phyloP scores from a whole-genome alignment of 2,329 filamentous ascomycete genomes.

The Neospermospora avenae region DNA sequence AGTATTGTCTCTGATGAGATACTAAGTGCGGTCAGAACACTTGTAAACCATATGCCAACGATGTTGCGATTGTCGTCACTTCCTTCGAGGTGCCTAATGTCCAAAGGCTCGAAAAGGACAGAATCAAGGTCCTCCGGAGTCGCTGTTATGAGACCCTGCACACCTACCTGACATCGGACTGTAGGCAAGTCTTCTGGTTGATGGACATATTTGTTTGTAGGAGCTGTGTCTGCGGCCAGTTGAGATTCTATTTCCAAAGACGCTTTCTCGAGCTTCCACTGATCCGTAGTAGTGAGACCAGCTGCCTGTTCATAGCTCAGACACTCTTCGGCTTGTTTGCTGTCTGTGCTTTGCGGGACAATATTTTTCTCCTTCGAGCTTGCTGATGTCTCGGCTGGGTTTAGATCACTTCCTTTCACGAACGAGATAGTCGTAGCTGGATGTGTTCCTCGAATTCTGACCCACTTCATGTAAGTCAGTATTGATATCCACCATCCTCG shows the following conservation, averaged over 20 bases:
- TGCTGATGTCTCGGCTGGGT: background rate
- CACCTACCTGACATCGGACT: constrained; percentile 49
- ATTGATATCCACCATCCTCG: too few relatives aligned
- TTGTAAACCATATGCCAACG: constrained; percentile 55
- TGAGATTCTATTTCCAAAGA: background rate
- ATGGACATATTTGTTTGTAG: constrained; percentile 24
- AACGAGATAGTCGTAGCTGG: background rate
- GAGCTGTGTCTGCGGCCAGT: background rate
- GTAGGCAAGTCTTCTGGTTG: constrained; percentile 16
- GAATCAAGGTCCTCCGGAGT: constrained; percentile 39
- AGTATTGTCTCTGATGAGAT: constrained; percentile 53
- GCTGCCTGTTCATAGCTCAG: background rate
- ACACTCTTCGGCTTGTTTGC: background rate
- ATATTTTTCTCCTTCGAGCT: constrained; percentile 5
- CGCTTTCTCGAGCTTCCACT: constrained; percentile 1
- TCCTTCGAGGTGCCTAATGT: constrained; percentile 25
- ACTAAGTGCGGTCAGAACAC: constrained; percentile 52
- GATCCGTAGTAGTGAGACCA: background rate
- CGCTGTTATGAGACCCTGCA: constrained; percentile 46
- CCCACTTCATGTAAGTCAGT: constrained; percentile 40
- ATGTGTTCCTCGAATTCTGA: constrained; percentile 42
- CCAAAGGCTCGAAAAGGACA: constrained; percentile 23
- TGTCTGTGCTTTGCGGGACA: background rate
- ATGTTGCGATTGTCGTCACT: constrained; percentile 23
- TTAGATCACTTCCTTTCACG: background rate